phyloP scores from a whole-genome alignment of 116 monocot genomes.

The Thalassia testudinum region DNA sequence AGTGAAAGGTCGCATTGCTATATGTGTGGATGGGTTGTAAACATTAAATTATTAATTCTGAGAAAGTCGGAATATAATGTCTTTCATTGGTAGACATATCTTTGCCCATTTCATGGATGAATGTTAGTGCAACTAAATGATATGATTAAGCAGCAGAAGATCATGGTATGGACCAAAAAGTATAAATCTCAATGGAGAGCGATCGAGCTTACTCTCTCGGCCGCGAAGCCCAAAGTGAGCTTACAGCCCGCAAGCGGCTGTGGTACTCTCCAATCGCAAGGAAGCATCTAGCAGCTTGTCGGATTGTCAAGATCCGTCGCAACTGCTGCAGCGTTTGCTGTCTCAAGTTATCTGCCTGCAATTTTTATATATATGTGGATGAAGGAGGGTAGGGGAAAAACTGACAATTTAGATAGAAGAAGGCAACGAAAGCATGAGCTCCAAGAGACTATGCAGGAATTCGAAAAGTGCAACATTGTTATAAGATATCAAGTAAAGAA shows the following conservation, averaged over 20 bases:
- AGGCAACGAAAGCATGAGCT: too few relatives aligned
- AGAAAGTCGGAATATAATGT: neutral
- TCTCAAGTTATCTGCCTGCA: conserved; percentile 75
- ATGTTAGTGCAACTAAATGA: neutral
- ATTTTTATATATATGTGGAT: too few relatives aligned
- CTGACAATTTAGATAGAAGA: too few relatives aligned
- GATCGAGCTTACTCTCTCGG: conserved; percentile 54
- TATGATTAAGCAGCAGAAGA: neutral
- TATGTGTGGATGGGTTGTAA: neutral
- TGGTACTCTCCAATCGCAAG: conserved; percentile 70
- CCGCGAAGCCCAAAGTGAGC: conserved; percentile 79
- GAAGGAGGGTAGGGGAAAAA: too few relatives aligned
- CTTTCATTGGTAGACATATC: neutral
- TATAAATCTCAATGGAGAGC: neutral
- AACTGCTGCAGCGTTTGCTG: conserved; percentile 81
- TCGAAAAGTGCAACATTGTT: too few relatives aligned
- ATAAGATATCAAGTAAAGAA: too few relatives aligned
- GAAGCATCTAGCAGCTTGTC: conserved; percentile 76
- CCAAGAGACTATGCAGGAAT: too few relatives aligned
- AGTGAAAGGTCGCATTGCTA: neutral
- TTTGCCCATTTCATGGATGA: neutral
- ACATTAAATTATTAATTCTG: neutral
- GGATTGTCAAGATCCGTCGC: conserved; percentile 42
- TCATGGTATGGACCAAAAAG: neutral
- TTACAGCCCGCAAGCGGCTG: conserved; percentile 68